Evolutionary conservation across 2,329 filamentous ascomycete species (phyloP), one percentile per base, ranked within the genome.

Genomic region (Didymella segeticola): DNA sequence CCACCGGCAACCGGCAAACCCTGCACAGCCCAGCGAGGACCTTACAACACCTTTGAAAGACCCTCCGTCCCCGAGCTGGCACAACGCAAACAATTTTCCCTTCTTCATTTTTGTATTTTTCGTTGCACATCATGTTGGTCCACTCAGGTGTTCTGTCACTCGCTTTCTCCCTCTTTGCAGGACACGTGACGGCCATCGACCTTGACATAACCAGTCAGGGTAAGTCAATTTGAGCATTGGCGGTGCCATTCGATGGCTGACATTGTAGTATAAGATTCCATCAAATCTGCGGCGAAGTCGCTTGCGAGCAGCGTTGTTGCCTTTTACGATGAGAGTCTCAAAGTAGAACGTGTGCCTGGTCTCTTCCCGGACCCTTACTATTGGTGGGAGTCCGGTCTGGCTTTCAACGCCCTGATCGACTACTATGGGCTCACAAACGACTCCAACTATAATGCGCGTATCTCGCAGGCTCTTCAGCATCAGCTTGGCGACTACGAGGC

Each of bases 351-450:
- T 2, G 46, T 49, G 2, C 60, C 59, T 23, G 69, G 66, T 1
- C 41, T 70, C 1, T 69, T 70, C 43, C 22, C 43, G 12, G 46
- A 61, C 2, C 42, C 46, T 5, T 67, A 64, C 46, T 69, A 57
- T 42, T 70, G 57, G 53, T 65, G 60, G 61, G 64, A 70, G 46
- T 45, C 58, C 2, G 67, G 66, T 4, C 42, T 59, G 1, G 53
- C 63, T 1, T 67, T 63, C 53, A 60, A 63, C 27, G 53, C 51
- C 2, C 12, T 72, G 12, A 48, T 70, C 25, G 75, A 78, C 30
- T 79, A 80, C 58, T 77, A 71, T 55, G 65, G 70, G 5, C 75
- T 80, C 54, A 79, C 78, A 1, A 69, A 74, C 25, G 77, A 81
- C 50, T 64, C 59, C 0, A 68, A 71, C 50, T 80, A 77, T 65